Base-by-base conservation (phyloP, 306 rosid genomes). In the Vigna nakashimae region DNA sequence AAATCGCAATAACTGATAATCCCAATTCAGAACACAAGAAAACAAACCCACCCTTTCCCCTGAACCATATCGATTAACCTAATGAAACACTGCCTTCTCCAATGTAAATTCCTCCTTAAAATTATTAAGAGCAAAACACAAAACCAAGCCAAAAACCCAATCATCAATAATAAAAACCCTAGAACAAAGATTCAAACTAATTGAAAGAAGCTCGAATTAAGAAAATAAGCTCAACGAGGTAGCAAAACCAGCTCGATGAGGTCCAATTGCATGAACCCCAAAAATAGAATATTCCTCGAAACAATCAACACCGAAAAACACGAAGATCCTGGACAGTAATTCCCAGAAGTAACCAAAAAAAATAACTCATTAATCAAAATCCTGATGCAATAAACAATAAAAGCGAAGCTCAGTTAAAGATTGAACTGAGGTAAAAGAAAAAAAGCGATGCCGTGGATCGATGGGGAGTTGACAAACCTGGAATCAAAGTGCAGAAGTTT, bases 381-480 rank as follows among this genome's bases (percentile, higher is more conserved):
- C 84, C 76, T 56, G 74, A 71, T 57, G 71, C 38, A 22, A 62
- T 7, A 15, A 32, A 26, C 9, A 58, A 58, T 24, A 12, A 24
- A 58, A 24, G 2, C 9, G 11, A 55, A 26, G 14, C 3, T 53
- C 9, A 18, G 38, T 2, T 11, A 9, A 20, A 24, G 10, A 60
- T 65, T 15, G 64, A 30, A 45, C 59, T n/a, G 55, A 6, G 17
- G 30, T 46, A 22, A 74, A 28, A 26, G 59, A 43, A 60, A 49
- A 36, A 30, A 80, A 55, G 65, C 32, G 79, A 84, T 80, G 79
- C 63, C n/a, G 45, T 74, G 84, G 93, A 92, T 91, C 93, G 86
- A 84, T 69, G 50, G 49, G 87, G 84, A n/a, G 79, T 53, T 68
- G 75, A 89, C 87, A 74, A 84, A 95, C 98, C 98, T 91, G 87